phyloP scores from a whole-genome alignment of 176 grass and related monocot species.

The Ensete ventricosum region DNA sequence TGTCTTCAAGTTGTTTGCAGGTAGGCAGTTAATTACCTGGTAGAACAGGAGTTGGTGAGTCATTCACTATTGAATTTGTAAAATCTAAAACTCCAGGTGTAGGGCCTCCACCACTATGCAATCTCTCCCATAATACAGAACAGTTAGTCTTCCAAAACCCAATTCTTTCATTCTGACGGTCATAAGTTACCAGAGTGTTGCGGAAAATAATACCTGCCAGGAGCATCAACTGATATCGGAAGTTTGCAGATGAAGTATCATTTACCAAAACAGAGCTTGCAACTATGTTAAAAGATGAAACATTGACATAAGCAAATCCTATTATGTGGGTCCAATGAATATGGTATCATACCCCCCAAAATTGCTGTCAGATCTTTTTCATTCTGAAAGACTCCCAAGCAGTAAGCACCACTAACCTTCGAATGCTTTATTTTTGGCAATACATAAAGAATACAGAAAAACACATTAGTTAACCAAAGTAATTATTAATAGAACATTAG shows the following conservation, averaged over 20 bases:
- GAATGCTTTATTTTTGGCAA: slow-evolving; percentile 72
- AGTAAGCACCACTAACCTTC: slow-evolving; percentile 92
- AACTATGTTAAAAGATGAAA: background rate
- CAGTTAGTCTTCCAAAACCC: slow-evolving; percentile 99
- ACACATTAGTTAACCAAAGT: background rate
- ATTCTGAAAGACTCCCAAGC: slow-evolving; percentile 97
- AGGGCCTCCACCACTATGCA: slow-evolving; percentile 50
- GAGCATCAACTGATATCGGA: background rate
- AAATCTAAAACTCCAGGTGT: slow-evolving; percentile 41
- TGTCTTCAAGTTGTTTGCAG: background rate
- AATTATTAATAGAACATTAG: too few relatives aligned
- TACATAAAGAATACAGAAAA: slow-evolving; percentile 4
- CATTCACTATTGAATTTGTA: slow-evolving; percentile 35
- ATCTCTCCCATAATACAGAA: slow-evolving; percentile 75
- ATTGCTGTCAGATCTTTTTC: slow-evolving; percentile 93
- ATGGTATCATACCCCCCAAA: slow-evolving; percentile 58
- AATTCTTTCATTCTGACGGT: slow-evolving; percentile 81
- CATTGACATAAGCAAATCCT: background rate
- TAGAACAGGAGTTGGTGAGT: slow-evolving; percentile 64
- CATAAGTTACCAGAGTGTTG: slow-evolving; percentile 90
- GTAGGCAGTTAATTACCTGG: slow-evolving; percentile 31
- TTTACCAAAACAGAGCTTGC: background rate
- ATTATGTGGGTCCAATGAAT: background rate
- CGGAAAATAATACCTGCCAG: slow-evolving; percentile 84
- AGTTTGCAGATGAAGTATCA: background rate